Evolutionary conservation across 306 rosid species (phyloP).

Genomic region (Prosopis cineraria): DNA sequence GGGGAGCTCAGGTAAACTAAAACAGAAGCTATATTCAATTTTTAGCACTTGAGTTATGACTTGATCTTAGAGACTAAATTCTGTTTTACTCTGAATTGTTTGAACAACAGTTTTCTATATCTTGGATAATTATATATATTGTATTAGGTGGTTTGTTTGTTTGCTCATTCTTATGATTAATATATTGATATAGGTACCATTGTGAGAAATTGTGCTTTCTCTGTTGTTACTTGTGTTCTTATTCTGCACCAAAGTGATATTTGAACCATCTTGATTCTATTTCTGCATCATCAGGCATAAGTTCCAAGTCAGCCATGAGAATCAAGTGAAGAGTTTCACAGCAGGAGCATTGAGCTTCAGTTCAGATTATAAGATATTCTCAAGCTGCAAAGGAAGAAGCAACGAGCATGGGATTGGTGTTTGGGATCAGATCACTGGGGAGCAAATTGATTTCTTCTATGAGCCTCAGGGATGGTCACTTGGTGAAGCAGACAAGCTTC

Average conservation of each 20-base stretch:
- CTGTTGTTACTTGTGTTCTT: background rate
- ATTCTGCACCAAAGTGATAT: background rate
- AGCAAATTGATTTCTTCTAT: slow-evolving; percentile 82
- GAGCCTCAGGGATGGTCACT: slow-evolving; percentile 88
- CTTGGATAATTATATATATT: background rate
- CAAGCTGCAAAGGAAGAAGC: slow-evolving; percentile 89
- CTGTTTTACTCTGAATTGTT: background rate
- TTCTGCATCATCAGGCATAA: slow-evolving; percentile 41
- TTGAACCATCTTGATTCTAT: background rate
- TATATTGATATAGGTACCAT: background rate
- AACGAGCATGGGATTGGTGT: slow-evolving; percentile 92
- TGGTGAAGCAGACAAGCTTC: slow-evolving; percentile 96
- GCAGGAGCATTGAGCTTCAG: slow-evolving; percentile 93
- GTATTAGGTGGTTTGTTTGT: background rate
- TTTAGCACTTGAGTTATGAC: background rate
- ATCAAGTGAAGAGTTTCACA: slow-evolving; percentile 79
- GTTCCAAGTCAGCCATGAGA: slow-evolving; percentile 82
- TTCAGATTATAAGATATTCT: slow-evolving; percentile 69
- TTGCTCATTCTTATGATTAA: background rate
- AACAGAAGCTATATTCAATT: background rate
- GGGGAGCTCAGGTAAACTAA: slow-evolving; percentile 69
- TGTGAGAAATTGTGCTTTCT: background rate
- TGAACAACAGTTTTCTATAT: background rate
- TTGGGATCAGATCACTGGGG: slow-evolving; percentile 91
- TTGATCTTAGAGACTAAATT: background rate